Evolutionary conservation across 2,329 filamentous ascomycete species (phyloP), one percentile per base, ranked within the genome.

Genomic region (Aspergillus candidus): DNA sequence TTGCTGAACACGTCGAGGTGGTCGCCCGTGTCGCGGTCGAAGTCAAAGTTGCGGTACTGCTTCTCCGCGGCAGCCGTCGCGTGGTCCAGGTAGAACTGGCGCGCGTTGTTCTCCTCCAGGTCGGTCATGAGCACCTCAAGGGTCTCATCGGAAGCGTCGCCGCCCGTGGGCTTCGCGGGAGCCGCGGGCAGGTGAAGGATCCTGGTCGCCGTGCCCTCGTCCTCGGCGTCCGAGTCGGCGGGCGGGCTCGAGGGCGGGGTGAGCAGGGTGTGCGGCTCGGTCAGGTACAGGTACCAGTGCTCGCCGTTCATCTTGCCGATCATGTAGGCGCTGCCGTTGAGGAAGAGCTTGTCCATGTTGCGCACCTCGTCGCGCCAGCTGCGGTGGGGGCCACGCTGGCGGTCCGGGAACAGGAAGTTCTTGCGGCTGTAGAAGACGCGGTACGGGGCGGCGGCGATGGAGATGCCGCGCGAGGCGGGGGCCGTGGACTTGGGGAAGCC

Each of bases 241-340:
- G 60, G 59, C 5, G 91, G 90, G 10, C 86, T 94, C 27, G 82
- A 76, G 44, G 91, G 90, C 4, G 90, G 89, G 0, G 90, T 94
- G 53, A 94, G 74, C 42, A 79, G 74, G 38, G 80, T 83, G 63
- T 85, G 83, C 13, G 93, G 91, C 40, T 88, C 88, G 11, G 93
- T 97, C 59, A 97, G 83, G 72, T 98, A 98, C 44, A 98, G 75
- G 66, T 97, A 97, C 93, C 93, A 98, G 60, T 98, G 93, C 67
- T 98, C 93, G 46, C 93, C 91, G 58, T 98, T 98, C 91, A 97
- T 97, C 73, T 96, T 97, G 61, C 93, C 93, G 54, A 98, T 94
- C 90, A 97, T 95, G 69, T 98, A 98, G 40, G 93, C 93, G 67
- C 91, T 97, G 43, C 93, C 93, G 44, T 87, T 84, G 49, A 86